Base-by-base conservation (phyloP, 1,284 basidiomycete genomes). In the Trichosporon inkin region DNA sequence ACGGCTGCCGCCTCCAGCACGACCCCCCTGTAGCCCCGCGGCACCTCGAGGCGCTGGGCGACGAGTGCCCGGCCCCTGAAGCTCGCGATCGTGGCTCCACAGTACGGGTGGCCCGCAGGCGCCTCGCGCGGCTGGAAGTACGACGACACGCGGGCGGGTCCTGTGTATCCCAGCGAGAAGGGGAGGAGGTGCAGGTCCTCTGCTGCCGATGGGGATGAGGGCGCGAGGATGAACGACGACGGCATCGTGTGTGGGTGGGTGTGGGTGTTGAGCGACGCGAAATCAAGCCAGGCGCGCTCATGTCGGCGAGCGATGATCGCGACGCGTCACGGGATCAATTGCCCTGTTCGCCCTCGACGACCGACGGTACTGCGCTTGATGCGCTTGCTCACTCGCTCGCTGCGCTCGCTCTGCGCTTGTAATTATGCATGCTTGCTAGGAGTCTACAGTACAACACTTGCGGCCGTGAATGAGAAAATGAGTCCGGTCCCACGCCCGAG, bases 11-110 rank as follows among this genome's bases (percentile, higher is more conserved):
- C 60, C 8, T 51, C 55, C 6, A 77, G 59, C 8, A 77, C 37
- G 0, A 74, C 37, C 1, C 75, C 75, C 2, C 40, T 54, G 38
- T 74, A 75, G 6, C 71, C 72, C 10, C 53, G 40, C 10, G 75
- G 75, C 4, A 77, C 61, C 17, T 53, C 41, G 3, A 77, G 62
- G 8, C 14, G 16, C 55, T 75, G 74, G 0, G 68, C 71, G 1
- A 72, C 68, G 24, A 77, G 49, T 36, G 65, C 63, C 8, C 75
- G 59, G 17, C 75, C 75, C 16, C 75, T 63, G 58, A 77, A 77
- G 6, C 72, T 22, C 10, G 73, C 75, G 32, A 69, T 57, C 11
- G 36, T 65, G 3, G 53, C 57, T 2, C 65, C 66, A 2, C 38
- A 19, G 19, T 59, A 58, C 3, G 61, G 51, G 22, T 52, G 53